Percentiles rank a stretch among this genome's conserved stretches.
Evolutionary conservation across 305 asterid genomes (phyloP).

Genomic region (Andrographis paniculata): DNA sequence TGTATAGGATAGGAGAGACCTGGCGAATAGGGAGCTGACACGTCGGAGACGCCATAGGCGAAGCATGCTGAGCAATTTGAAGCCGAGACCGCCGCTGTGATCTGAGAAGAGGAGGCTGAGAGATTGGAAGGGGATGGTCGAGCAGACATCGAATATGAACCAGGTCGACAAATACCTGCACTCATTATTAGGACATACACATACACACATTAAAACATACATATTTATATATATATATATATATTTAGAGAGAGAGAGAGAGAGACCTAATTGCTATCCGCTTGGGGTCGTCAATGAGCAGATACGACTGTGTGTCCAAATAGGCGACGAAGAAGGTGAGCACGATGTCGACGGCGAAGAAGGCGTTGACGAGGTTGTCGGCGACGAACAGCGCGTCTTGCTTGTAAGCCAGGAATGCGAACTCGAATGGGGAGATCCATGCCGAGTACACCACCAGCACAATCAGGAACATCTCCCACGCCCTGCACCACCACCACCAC

Average conservation of each 20-base stretch:
- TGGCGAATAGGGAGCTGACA: constrained; percentile 87
- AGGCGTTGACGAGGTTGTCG: constrained; percentile 68
- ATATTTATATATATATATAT: constrained; percentile 4
- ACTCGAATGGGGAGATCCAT: constrained; percentile 82
- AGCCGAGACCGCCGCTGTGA: constrained; percentile 63
- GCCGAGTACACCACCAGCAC: constrained; percentile 72
- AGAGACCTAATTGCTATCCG: constrained; percentile 74
- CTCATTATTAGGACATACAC: no score
- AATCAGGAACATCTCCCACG: constrained; percentile 84
- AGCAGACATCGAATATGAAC: constrained; percentile 79
- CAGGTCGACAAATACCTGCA: constrained; percentile 76
- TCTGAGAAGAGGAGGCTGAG: constrained; percentile 59
- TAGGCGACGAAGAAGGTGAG: constrained; percentile 91
- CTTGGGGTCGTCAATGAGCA: constrained; percentile 55
- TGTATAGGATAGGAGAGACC: constrained; percentile 21
- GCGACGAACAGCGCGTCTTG: constrained; percentile 46
- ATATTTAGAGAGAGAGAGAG: no score
- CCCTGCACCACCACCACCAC: constrained; percentile 36
- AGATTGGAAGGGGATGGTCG: constrained; percentile 73
- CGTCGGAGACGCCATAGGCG: constrained; percentile 94
- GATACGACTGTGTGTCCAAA: constrained; percentile 58
- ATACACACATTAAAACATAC: no score
- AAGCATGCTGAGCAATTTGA: constrained; percentile 75
- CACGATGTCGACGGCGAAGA: constrained; percentile 73
- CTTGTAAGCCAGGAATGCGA: constrained; percentile 66